Conservation (phyloP, 768 basidiomycete genomes). For the Leccinellum albellum region DNA sequence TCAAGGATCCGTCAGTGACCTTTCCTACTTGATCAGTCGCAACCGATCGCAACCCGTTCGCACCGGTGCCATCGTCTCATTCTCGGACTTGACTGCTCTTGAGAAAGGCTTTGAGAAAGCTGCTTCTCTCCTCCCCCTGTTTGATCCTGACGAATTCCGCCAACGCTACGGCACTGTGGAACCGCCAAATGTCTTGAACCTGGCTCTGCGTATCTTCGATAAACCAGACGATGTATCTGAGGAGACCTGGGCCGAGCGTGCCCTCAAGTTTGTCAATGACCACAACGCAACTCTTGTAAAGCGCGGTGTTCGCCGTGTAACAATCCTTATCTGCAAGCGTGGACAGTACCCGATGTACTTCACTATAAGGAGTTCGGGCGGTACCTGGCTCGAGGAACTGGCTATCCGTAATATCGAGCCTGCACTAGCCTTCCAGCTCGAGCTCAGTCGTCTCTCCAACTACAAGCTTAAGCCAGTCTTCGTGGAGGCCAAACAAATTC, state of each 20-base stretch:
- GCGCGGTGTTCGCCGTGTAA: conserved; percentile 88
- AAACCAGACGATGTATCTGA: conserved; percentile 75
- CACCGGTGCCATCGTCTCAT: conserved; percentile 88
- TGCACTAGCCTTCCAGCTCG: conserved; percentile 95
- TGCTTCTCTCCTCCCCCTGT: conserved; percentile 67
- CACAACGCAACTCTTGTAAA: conserved; percentile 55
- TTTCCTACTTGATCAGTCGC: conserved; percentile 86
- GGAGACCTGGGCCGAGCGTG: conserved; percentile 70
- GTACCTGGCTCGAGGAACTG: conserved; percentile 87
- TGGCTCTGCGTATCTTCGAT: conserved; percentile 86
- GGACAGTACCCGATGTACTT: conserved; percentile 93
- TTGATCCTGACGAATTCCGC: conserved; percentile 65
- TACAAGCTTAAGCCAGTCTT: conserved; percentile 96
- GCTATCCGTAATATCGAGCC: conserved; percentile 98
- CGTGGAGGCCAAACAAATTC: conserved; percentile 95
- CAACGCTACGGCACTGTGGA: conserved; percentile 74
- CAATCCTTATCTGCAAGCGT: conserved; percentile 86
- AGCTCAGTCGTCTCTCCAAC: conserved; percentile 92
- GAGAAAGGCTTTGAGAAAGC: conserved; percentile 72
- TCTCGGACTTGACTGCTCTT: conserved; percentile 69
- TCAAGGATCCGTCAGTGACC: conserved; percentile 91
- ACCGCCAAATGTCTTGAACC: conserved; percentile 90
- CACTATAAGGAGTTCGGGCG: conserved; percentile 75
- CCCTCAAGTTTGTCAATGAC: conserved; percentile 69
- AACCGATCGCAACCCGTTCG: conserved; percentile 87